Evolutionary conservation across 768 basidiomycete genomes (phyloP).

Genomic region (Mycena olivaceomarginata): DNA sequence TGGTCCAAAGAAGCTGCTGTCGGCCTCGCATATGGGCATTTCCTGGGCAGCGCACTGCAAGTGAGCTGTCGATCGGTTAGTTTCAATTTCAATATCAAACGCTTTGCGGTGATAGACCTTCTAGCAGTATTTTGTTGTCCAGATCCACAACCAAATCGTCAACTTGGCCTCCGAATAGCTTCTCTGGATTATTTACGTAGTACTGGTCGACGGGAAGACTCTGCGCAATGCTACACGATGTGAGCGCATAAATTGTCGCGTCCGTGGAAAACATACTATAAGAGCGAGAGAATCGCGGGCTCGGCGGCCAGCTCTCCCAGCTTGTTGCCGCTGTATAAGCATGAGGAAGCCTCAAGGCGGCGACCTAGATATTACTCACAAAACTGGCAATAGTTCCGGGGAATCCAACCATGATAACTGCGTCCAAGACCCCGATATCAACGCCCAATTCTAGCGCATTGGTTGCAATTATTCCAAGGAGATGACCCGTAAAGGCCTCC

Average conservation of each 20-base stretch:
- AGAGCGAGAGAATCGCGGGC: conserved; percentile 87
- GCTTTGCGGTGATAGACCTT: conserved; percentile 60
- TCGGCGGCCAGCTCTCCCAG: conserved; percentile 90
- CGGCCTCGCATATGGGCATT: conserved; percentile 84
- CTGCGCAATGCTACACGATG: conserved; percentile 69
- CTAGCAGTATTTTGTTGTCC: conserved; percentile 83
- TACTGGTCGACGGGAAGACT: conserved; percentile 83
- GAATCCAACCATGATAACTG: conserved; percentile 93
- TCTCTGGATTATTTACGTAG: conserved; percentile 81
- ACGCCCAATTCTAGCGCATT: conserved; percentile 94
- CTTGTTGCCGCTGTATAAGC: conserved; percentile 84
- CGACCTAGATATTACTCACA: conserved; percentile 62
- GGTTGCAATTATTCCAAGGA: conserved; percentile 92
- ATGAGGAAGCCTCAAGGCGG: background rate
- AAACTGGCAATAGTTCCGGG: conserved; percentile 88
- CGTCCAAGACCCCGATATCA: conserved; percentile 93
- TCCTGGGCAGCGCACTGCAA: conserved; percentile 92
- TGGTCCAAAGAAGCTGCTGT: conserved; percentile 84
- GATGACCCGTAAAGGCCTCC: conserved; percentile 89
- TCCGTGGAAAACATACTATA: conserved; percentile 54
- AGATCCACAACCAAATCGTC: conserved; percentile 84
- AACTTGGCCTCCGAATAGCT: conserved; percentile 78
- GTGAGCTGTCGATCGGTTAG: conserved; percentile 69
- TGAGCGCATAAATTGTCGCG: background rate
- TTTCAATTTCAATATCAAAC: background rate